Evolutionary conservation across 352 stramenopile genomes (phyloP).

Genomic region (Phytophthora pisi): DNA sequence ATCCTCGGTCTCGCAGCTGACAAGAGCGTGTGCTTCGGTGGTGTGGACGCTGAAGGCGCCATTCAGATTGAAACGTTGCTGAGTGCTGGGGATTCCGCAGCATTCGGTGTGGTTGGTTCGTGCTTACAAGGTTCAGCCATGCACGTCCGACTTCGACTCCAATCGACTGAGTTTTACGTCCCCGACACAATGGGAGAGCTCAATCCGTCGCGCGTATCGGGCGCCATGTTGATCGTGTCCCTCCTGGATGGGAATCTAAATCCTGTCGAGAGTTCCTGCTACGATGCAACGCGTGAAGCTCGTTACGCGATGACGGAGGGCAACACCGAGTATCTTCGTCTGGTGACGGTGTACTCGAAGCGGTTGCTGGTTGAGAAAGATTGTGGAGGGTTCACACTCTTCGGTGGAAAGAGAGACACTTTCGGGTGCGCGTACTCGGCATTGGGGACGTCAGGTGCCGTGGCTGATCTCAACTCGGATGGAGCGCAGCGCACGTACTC

Average conservation of each 20-base stretch:
- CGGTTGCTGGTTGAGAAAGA: slow-evolving; percentile 27
- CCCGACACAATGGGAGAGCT: slow-evolving; percentile 37
- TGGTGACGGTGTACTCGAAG: slow-evolving; percentile 32
- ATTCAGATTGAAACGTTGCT: slow-evolving; percentile 45
- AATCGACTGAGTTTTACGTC: slow-evolving; percentile 42
- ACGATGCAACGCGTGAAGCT: slow-evolving; percentile 17
- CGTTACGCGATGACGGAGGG: slow-evolving; percentile 21
- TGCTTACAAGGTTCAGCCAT: slow-evolving; percentile 28
- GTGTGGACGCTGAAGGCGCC: slow-evolving; percentile 35
- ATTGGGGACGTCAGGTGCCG: slow-evolving; percentile 35
- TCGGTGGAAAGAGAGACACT: slow-evolving; percentile 24
- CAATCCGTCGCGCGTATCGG: slow-evolving; percentile 33
- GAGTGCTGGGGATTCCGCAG: slow-evolving; percentile 19
- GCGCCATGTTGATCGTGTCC: slow-evolving; percentile 37
- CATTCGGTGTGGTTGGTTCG: slow-evolving; percentile 34
- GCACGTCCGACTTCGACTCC: slow-evolving; percentile 37
- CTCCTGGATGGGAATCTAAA: slow-evolving; percentile 22
- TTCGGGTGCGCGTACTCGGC: slow-evolving; percentile 44
- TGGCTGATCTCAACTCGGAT: slow-evolving; percentile 28
- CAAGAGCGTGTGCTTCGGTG: slow-evolving; percentile 40
- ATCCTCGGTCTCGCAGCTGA: slow-evolving; percentile 31
- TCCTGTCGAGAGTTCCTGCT: slow-evolving; percentile 30
- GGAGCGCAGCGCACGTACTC: slow-evolving; percentile 26
- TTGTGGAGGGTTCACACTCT: slow-evolving; percentile 33
- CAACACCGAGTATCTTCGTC: slow-evolving; percentile 27